Evolutionary conservation across 2,329 filamentous ascomycete genomes (phyloP), one percentile per base, ranked within the genome.

Genomic region (Sordariomycetes sp.): DNA sequence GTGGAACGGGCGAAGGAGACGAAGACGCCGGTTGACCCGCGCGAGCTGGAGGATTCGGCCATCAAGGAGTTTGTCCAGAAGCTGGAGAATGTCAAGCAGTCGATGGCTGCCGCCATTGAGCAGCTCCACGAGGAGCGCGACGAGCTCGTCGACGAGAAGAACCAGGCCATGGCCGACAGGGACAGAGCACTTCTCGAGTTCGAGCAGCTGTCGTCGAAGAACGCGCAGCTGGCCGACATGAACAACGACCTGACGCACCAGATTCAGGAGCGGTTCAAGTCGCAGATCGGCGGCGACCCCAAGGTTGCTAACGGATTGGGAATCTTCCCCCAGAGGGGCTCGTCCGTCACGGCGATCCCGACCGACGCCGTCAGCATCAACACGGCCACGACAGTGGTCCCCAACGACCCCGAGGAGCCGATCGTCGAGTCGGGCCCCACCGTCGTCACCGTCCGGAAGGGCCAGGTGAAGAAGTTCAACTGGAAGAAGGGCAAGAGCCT

Each of bases 401-500:
- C 78, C 24, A 76, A 79, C 10, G 81, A 84, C 61, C 78, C 81
- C 20, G 86, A 88, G 52, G 90, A 94, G 48, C 77, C 76, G 0
- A 76, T 82, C 58, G 69, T 83, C n/a, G 80, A 83, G 61, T 77
- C 84, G 32, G 87, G 89, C 2, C 91, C 94, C n/a, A 94, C 95
- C 60, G 88, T 97, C 36, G 88, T 97, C 60, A 95, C 94, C 65
- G 95, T 97, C 61, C 85, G 90, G 64, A 97, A 96, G 73, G 90
- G 88, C 34, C 90, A 96, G 67, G 84, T 87, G 57, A 95, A 90
- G 75, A 97, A 96, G 70, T 96, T 96, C 73, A 96, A 96, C 73
- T 97, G 94, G 91, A 96, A 96, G 79, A 96, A 95, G 76, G 90
- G 90, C 45, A 92, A 95, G 72, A 91, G 89, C 58, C 86, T 97